These are phyloP conservation scores for Monilinia aucupariae DNA, from an alignment of 2,329 filamentous ascomycete species.

Conservation along the genomic window DNA sequence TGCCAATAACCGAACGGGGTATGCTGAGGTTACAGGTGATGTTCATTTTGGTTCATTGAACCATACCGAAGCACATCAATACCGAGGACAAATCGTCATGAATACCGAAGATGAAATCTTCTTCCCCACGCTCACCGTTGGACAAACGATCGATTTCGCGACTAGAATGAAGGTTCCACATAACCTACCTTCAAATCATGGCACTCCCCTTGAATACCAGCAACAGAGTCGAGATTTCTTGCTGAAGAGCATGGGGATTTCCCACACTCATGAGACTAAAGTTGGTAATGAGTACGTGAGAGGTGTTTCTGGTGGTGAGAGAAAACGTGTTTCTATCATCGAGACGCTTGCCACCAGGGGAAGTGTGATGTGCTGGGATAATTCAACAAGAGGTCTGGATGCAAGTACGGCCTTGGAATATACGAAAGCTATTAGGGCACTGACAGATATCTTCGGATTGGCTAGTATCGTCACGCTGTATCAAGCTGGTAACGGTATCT, in stretches of 20 bases:
- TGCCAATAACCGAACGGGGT: conserved; percentile 58
- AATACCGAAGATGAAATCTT: conserved; percentile 49
- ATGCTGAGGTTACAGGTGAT: conserved; percentile 51
- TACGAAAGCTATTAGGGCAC: conserved; percentile 53
- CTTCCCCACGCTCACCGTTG: conserved; percentile 47
- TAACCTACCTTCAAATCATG: conserved; percentile 38
- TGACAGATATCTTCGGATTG: conserved; percentile 58
- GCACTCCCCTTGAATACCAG: conserved; percentile 43
- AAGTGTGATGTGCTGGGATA: conserved; percentile 60
- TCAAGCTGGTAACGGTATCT: conserved; percentile 65
- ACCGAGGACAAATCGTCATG: conserved; percentile 53
- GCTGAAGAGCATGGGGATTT: conserved; percentile 41
- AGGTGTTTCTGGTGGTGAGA: conserved; percentile 56
- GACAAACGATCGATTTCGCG: conserved; percentile 49
- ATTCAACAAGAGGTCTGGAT: conserved; percentile 60
- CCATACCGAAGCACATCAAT: conserved; percentile 41
- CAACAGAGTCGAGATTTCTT: conserved; percentile 33
- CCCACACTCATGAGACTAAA: conserved; percentile 50
- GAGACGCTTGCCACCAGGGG: conserved; percentile 38
- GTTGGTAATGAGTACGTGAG: conserved; percentile 56
- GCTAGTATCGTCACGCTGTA: conserved; percentile 61
- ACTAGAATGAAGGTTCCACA: conserved; percentile 51
- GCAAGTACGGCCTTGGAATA: conserved; percentile 64
- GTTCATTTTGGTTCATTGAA: conserved; percentile 49
- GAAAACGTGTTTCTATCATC: conserved; percentile 57